Percentiles rank a stretch among this genome's conserved stretches.
phyloP scores from a whole-genome alignment of 139 green algal species.

The Haematococcus lacustris region DNA sequence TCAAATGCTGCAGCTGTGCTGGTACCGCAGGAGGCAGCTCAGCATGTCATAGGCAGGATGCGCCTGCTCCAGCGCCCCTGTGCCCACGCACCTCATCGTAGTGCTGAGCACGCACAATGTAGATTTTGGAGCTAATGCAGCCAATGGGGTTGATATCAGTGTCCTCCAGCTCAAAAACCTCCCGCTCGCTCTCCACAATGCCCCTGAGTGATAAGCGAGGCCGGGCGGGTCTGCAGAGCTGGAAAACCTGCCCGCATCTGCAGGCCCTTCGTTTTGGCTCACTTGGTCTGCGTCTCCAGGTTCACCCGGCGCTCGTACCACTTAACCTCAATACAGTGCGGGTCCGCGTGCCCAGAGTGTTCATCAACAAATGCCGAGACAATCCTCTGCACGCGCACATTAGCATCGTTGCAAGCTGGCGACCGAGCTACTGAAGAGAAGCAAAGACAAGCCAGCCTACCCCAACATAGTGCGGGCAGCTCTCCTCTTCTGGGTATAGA shows the following conservation, averaged over 20 bases:
- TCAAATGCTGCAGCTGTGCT: slow-evolving; percentile 1
- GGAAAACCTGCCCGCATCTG: neutral
- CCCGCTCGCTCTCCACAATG: slow-evolving; percentile 36
- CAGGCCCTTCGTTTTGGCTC: neutral
- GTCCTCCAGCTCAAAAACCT: slow-evolving; percentile 39
- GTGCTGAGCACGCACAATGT: slow-evolving; percentile 10
- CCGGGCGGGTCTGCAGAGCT: too few relatives aligned
- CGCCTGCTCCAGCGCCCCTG: too few relatives aligned
- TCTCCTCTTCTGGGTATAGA: slow-evolving; percentile 44
- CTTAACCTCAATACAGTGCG: slow-evolving; percentile 45
- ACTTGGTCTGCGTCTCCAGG: slow-evolving; percentile 24
- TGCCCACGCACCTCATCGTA: slow-evolving; percentile 28
- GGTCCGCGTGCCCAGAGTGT: slow-evolving; percentile 11
- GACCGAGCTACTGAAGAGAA: too few relatives aligned
- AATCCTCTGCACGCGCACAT: too few relatives aligned
- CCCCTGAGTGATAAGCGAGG: too few relatives aligned
- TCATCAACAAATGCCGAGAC: slow-evolving; percentile 35
- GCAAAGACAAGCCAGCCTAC: too few relatives aligned
- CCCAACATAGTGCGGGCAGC: slow-evolving; percentile 39
- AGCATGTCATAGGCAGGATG: neutral
- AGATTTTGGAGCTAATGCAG: slow-evolving; percentile 36
- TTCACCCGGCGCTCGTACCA: slow-evolving; percentile 40
- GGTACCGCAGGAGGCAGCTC: neutral
- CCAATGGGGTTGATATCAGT: slow-evolving; percentile 29
- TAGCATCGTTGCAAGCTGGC: too few relatives aligned